Evolutionary conservation across 106 monocot species (phyloP).

Genomic region (Apostasia shenzhenica): DNA sequence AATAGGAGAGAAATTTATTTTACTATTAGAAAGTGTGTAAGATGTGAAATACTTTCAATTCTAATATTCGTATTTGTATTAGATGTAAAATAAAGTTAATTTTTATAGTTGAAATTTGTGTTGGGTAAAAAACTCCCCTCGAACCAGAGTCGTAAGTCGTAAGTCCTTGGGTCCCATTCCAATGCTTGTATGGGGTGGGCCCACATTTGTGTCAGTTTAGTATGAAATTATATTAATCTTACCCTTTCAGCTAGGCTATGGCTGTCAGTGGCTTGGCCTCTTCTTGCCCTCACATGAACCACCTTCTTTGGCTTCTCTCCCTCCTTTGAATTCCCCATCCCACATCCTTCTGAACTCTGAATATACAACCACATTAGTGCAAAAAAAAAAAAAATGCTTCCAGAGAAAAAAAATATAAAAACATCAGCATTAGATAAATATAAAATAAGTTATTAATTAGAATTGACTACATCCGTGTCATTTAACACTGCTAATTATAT

Average conservation of each 20-base stretch:
- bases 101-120: no score
- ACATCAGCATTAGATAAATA: background rate
- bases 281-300: conserved; percentile 62
- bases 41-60: no score
- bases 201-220: background rate
- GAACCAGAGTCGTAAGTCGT: no score
- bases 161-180: background rate
- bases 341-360: conserved; percentile 8
- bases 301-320: conserved; percentile 40
- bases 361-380: no score
- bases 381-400: background rate
- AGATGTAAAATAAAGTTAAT: no score
- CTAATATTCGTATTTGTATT: no score
- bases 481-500: background rate
- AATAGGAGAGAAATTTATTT: no score
- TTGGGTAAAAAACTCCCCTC: no score
- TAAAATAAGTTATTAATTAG: background rate
- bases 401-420: background rate
- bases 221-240: conserved; percentile 12
- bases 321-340: conserved; percentile 20
- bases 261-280: conserved; percentile 82
- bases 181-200: background rate
- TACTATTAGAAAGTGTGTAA: no score
- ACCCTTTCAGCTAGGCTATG: conserved; percentile 72
- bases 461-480: background rate